Evolutionary conservation across 352 stramenopile species (phyloP).

Genomic region (Globisporangium cystogenes): DNA sequence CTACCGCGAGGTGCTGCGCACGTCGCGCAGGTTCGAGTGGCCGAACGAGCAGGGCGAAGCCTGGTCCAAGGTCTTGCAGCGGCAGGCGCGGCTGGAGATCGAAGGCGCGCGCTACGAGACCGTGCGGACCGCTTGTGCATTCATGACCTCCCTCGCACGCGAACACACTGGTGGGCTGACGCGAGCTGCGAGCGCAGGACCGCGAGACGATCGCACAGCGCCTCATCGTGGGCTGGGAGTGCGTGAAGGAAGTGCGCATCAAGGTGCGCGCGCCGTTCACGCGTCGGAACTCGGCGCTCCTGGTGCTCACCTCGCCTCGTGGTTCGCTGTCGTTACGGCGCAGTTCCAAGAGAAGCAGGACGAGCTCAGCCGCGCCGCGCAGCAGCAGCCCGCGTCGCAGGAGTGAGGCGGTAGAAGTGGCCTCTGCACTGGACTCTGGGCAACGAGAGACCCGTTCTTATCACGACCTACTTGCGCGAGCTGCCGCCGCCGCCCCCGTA

Average conservation of each 20-base stretch:
- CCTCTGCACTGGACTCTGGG: too few relatives aligned
- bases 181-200: constrained; percentile 25
- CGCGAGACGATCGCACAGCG: constrained; percentile 71
- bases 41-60: constrained; percentile 62
- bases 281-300: too few relatives aligned
- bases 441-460: too few relatives aligned
- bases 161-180: background rate
- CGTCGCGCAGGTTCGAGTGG: constrained; percentile 68
- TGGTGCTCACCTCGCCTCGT: background rate
- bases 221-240: constrained; percentile 76
- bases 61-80: constrained; percentile 58
- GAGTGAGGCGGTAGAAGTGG: background rate
- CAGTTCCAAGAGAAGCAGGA: constrained; percentile 53
- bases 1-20: constrained; percentile 79
- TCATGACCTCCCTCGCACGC: background rate
- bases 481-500: constrained; percentile 30
- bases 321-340: constrained; percentile 8
- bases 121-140: constrained; percentile 16
- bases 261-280: constrained; percentile 32
- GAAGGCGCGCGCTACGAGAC: constrained; percentile 71
- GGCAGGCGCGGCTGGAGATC: constrained; percentile 79
- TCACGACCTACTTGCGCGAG: constrained; percentile 31
- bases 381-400: background rate
- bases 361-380: constrained; percentile 19
- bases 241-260: constrained; percentile 65